Evolutionary conservation across 108 stramenopile genomes (phyloP).

Genomic region (Cyclotella kingstonii): DNA sequence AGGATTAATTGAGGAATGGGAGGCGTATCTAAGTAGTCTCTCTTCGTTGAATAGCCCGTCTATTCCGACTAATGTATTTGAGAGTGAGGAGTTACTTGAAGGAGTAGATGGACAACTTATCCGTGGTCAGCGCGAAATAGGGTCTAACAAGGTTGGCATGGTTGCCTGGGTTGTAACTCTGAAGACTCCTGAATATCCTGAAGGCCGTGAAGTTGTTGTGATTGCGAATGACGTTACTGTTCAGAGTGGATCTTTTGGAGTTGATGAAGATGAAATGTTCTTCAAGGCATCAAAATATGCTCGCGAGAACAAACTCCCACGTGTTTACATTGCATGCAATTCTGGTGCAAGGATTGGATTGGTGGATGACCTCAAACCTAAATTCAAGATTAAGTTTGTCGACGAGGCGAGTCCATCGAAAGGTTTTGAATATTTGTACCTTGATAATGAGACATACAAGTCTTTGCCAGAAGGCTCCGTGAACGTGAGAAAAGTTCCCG

Average conservation of each 20-base stretch:
- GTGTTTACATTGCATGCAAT: slow-evolving; percentile 96
- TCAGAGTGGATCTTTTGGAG: slow-evolving; percentile 96
- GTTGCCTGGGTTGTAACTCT: slow-evolving; percentile 89
- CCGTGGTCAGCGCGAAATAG: slow-evolving; percentile 77
- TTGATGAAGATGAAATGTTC: slow-evolving; percentile 94
- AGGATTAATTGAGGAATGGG: slow-evolving; percentile 82
- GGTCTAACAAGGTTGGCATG: slow-evolving; percentile 98
- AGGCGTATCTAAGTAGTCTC: slow-evolving; percentile 55
- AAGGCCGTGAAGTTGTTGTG: slow-evolving; percentile 94
- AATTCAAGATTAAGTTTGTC: slow-evolving; percentile 93
- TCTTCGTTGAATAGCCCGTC: slow-evolving; percentile 36
- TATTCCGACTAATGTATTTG: slow-evolving; percentile 72
- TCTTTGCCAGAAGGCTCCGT: slow-evolving; percentile 85
- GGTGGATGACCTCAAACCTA: slow-evolving; percentile 94
- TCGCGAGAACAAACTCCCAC: slow-evolving; percentile 86
- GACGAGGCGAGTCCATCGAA: slow-evolving; percentile 83
- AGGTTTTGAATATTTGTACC: slow-evolving; percentile 97
- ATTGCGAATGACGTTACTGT: slow-evolving; percentile 98
- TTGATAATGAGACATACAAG: slow-evolving; percentile 90
- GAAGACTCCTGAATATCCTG: slow-evolving; percentile 98
- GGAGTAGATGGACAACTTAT: slow-evolving; percentile 72
- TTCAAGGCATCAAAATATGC: slow-evolving; percentile 90
- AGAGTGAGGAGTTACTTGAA: slow-evolving; percentile 76
- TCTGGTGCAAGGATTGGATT: slow-evolving; percentile 98
- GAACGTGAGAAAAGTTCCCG: slow-evolving; percentile 78